Conservation (phyloP, 495 filamentous ascomycete species). For the Lasiosphaeriaceae sp. region DNA sequence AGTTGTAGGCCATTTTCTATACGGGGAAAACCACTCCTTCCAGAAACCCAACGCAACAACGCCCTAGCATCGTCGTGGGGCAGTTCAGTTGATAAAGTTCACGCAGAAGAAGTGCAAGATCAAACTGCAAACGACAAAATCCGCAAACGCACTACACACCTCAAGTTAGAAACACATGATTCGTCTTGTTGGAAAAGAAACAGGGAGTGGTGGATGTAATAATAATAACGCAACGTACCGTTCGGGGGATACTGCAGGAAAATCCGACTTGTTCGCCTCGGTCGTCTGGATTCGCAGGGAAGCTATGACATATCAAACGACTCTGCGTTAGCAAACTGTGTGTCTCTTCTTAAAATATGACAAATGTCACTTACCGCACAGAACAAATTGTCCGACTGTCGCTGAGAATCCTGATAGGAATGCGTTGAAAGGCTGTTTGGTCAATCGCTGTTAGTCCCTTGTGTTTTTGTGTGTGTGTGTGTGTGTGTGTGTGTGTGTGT, state of each 20-base stretch:
- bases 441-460: neutral
- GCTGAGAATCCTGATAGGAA: slow-evolving; percentile 94
- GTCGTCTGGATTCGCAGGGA: slow-evolving; percentile 90
- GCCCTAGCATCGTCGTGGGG: too few species aligned
- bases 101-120: slow-evolving; percentile 99
- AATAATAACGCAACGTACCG: slow-evolving; percentile 43
- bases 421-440: slow-evolving; percentile 86
- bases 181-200: too few species aligned
- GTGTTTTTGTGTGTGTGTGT: too few species aligned
- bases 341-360: too few species aligned
- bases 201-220: neutral
- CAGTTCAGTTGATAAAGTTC: slow-evolving; percentile 99
- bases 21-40: neutral
- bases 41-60: neutral
- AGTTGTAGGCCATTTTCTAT: neutral
- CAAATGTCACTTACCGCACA: slow-evolving; percentile 82
- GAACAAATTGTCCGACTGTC: slow-evolving; percentile 95
- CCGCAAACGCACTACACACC: slow-evolving; percentile 78
- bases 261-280: slow-evolving; percentile 66
- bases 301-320: slow-evolving; percentile 32
- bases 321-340: too few species aligned
- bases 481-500: too few species aligned
- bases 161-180: neutral
- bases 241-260: slow-evolving; percentile 64
- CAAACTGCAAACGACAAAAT: slow-evolving; percentile 91